These are phyloP conservation scores for Clavispora santaluciae DNA, from an alignment of 805 yeast species.

Conservation along the genomic window DNA sequence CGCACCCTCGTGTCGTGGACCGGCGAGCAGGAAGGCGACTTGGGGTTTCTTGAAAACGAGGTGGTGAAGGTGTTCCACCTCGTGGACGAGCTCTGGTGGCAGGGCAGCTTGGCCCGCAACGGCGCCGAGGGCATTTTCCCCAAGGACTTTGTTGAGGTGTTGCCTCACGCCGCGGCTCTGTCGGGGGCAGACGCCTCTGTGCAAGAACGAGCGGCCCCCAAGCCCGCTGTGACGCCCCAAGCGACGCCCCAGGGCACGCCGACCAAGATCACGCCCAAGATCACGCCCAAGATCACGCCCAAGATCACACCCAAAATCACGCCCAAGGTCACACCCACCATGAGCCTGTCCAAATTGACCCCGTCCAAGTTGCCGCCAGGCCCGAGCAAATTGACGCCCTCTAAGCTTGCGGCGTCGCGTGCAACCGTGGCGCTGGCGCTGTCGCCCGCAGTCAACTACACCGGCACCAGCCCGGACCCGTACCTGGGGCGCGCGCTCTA, in stretches of 20 bases:
- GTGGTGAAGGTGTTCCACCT: slow-evolving; percentile 73
- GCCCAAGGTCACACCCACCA: background rate
- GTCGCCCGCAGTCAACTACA: slow-evolving; percentile 3
- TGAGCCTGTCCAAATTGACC: too few relatives aligned
- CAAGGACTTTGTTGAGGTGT: slow-evolving; percentile 68
- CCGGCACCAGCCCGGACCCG: slow-evolving; percentile 5
- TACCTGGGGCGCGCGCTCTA: slow-evolving; percentile 6
- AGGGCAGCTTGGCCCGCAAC: slow-evolving; percentile 75
- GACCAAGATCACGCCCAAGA: background rate
- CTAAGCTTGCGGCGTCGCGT: background rate
- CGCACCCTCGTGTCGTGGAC: slow-evolving; percentile 90
- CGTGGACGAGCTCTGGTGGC: slow-evolving; percentile 92
- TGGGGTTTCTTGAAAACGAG: slow-evolving; percentile 94
- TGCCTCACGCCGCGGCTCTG: slow-evolving; percentile 14
- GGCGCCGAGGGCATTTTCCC: slow-evolving; percentile 85
- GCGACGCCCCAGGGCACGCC: background rate
- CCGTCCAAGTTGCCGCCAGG: too few relatives aligned
- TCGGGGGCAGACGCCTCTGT: background rate
- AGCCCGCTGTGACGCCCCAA: too few relatives aligned
- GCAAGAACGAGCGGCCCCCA: background rate
- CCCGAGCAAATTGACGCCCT: background rate
- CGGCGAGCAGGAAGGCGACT: slow-evolving; percentile 81
- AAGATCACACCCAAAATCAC: background rate
- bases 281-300: background rate
- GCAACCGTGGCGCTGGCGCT: background rate